These are phyloP conservation scores for Paramecium primaurelia DNA, from an alignment of 73 alveolate species.

Conservation along the genomic window DNA sequence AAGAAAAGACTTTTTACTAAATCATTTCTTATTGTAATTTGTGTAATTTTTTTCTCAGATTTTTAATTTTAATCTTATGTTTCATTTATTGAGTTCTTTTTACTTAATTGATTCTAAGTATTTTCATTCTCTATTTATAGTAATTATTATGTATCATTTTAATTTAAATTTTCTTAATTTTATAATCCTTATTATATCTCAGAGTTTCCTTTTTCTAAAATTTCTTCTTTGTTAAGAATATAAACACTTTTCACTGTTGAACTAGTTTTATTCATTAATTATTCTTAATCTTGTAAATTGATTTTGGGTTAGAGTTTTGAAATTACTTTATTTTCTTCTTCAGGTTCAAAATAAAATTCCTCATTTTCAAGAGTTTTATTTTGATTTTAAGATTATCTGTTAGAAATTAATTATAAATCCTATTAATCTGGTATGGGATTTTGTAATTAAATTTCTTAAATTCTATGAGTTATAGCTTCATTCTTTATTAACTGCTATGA, in stretches of 20 bases:
- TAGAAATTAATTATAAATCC: background rate
- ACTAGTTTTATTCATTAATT: background rate
- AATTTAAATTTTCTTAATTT: background rate
- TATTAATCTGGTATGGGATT: background rate
- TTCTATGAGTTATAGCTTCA: background rate
- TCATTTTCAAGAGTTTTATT: background rate
- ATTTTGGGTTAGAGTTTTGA: background rate
- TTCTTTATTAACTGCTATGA: background rate
- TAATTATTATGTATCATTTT: background rate
- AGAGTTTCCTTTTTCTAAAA: background rate
- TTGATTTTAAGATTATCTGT: background rate
- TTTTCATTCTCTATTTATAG: background rate
- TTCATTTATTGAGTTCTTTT: background rate
- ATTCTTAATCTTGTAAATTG: background rate
- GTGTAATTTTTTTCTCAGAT: background rate
- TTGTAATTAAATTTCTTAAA: background rate
- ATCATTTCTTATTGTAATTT: background rate
- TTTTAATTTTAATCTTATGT: background rate
- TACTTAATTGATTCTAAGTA: background rate
- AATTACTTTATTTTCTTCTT: background rate
- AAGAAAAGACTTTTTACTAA: background rate
- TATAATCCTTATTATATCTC: background rate
- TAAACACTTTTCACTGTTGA: background rate
- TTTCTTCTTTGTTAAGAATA: background rate
- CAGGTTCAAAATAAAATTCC: background rate